Conservation (phyloP, 169 alveolate species). For the Babesia ovata region DNA sequence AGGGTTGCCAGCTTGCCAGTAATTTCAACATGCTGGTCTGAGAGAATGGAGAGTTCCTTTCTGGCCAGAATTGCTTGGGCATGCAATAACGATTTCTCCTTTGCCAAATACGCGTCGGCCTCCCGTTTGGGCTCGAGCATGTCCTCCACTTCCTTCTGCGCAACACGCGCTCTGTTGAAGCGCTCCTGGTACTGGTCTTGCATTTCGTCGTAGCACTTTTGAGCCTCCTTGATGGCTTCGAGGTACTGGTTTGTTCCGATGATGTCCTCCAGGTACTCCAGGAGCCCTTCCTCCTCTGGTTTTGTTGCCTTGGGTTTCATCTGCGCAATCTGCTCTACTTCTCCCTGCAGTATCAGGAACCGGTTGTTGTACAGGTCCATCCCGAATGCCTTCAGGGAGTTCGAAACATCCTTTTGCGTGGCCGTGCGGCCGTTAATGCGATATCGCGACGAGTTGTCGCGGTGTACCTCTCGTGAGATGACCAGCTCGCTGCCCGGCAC, state of each 20-base stretch:
- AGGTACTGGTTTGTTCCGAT: constrained; percentile 90
- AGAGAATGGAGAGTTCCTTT: constrained; percentile 62
- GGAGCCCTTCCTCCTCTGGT: constrained; percentile 91
- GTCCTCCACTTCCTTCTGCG: constrained; percentile 84
- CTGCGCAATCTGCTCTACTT: constrained; percentile 95
- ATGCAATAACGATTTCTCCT: constrained; percentile 71
- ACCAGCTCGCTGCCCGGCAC: constrained; percentile 66
- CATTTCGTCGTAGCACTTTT: constrained; percentile 72
- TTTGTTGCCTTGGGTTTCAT: constrained; percentile 95
- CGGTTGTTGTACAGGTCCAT: constrained; percentile 94
- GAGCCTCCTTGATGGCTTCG: constrained; percentile 75
- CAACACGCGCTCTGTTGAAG: constrained; percentile 76
- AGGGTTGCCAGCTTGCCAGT: constrained; percentile 63
- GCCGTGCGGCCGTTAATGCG: constrained; percentile 86
- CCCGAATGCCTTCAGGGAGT: constrained; percentile 87
- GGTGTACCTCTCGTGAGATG: constrained; percentile 75
- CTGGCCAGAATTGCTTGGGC: constrained; percentile 55
- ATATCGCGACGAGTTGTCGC: constrained; percentile 76
- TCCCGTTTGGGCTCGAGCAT: constrained; percentile 76
- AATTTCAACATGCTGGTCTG: constrained; percentile 39
- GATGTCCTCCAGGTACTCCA: constrained; percentile 96
- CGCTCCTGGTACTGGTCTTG: constrained; percentile 81
- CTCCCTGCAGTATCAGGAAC: constrained; percentile 93
- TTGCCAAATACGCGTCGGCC: constrained; percentile 75
- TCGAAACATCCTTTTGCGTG: constrained; percentile 89